Conservation (phyloP, 208 protist genomes). For the Herpetomonas tarakana region DNA sequence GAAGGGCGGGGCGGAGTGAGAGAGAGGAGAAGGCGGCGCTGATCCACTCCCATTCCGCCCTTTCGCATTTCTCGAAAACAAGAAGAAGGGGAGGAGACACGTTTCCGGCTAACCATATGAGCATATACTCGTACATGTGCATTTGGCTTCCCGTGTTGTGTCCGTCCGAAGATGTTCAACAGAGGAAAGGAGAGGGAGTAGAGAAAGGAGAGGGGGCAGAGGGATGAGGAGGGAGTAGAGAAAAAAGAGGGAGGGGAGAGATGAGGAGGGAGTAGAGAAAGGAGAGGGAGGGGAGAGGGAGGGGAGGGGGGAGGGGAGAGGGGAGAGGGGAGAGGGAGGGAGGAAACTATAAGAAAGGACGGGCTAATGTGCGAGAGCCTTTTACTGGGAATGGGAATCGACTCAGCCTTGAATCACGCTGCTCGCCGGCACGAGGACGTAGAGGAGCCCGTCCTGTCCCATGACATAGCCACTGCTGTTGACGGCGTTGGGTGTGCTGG, state of each 20-base stretch:
- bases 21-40: no score
- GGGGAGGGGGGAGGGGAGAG: not conserved
- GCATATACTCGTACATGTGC: no score
- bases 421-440: not conserved
- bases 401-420: no score
- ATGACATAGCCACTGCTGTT: not conserved
- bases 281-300: not conserved
- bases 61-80: no score
- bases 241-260: not conserved
- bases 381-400: no score
- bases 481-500: not conserved
- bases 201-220: not conserved
- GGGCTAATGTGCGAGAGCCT: not conserved
- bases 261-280: not conserved
- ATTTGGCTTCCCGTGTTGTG: no score
- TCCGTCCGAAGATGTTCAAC: no score
- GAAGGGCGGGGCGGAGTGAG: no score
- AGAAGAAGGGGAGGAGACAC: no score
- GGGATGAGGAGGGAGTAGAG: constrained; percentile 1
- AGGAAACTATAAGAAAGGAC: constrained; percentile 12
- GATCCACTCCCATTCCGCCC: no score
- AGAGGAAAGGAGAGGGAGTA: not conserved
- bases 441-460: not conserved
- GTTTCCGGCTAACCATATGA: no score
- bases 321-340: not conserved